Base-by-base conservation (phyloP, 1,284 basidiomycete genomes). In the Puccinia horiana region DNA sequence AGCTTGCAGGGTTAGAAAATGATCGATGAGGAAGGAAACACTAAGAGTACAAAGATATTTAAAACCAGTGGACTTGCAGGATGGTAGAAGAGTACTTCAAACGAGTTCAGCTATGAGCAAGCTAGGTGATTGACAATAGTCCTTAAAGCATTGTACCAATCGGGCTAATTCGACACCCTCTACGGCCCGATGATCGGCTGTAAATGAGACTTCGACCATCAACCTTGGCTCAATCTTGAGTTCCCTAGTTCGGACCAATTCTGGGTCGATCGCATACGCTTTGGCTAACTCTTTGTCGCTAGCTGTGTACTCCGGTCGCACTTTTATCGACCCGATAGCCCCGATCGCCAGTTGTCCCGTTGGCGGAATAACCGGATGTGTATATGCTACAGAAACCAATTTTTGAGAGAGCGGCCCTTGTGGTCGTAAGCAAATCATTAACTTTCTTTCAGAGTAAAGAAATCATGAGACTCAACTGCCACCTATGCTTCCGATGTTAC, bases 101-200 rank as follows among this genome's bases (percentile, higher is more conserved):
- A 76, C 44, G n/a, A 65, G 56, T 63, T 76, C 37, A 44, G 88
- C 92, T 84, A 94, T 89, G 84, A 94, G 86, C 85, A 92, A 88
- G 87, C 90, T 91, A 0, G 95, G 95, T 32, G 89, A 87, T 88
- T 96, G 94, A 42, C 96, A 92, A 88, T 92, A 94, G 29, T 88
- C 88, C 85, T 95, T 92, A 94, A 95, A 97, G 65, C 90, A 90
- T 88, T 96, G 94, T 74, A 95, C 93, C 86, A 97, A 94, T 80
- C 92, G 92, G 67, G 94, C 94, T 83, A 97, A 87, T 88, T 97
- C 95, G 0, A 94, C 95, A 8, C 95, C 95, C 86, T 97, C 95
- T 11, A 96, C 92, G 8, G 96, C 91, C 26, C 95, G 88, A 88
- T 97, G 95, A 86, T 97, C 95, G 44, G 93, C 95, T 84, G 91